Conservation (phyloP, 2,329 filamentous ascomycete genomes). For the Ceratocystiopsis brevicomis region DNA sequence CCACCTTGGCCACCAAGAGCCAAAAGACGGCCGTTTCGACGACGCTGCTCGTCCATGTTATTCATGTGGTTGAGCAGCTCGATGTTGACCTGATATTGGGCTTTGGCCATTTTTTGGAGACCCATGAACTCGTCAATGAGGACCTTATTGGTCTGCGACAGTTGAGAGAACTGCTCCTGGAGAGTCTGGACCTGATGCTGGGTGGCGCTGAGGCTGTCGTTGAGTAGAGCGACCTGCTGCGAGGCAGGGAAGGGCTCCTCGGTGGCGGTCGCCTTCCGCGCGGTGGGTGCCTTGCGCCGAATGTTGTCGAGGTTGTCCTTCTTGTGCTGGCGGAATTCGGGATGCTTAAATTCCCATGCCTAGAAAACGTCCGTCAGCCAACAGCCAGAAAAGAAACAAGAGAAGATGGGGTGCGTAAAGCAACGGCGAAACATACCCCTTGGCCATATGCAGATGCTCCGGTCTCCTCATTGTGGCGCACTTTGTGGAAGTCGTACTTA, state of each 20-base stretch:
- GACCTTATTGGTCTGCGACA: constrained; percentile 43
- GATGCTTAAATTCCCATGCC: constrained; percentile 95
- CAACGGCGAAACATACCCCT: constrained; percentile 33
- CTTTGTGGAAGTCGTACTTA: constrained; percentile 98
- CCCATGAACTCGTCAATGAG: constrained; percentile 42
- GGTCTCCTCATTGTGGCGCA: constrained; percentile 75
- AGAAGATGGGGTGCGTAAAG: constrained; percentile 3
- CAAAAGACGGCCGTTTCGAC: constrained; percentile 22
- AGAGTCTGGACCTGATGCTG: constrained; percentile 82
- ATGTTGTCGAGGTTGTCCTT: constrained; percentile 96
- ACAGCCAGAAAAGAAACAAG: constrained; percentile 5
- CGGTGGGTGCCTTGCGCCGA: constrained; percentile 79
- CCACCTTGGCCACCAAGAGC: constrained; percentile 20
- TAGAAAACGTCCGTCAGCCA: constrained; percentile 17
- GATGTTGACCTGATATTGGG: constrained; percentile 36
- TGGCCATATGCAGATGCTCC: constrained; percentile 65
- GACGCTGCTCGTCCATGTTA: constrained; percentile 25
- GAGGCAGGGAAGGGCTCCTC: constrained; percentile 61
- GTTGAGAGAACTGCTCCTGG: constrained; percentile 67
- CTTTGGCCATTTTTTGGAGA: constrained; percentile 40
- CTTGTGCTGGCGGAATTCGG: constrained; percentile 86
- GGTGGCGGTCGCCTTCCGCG: constrained; percentile 44
- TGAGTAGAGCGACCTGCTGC: constrained; percentile 77
- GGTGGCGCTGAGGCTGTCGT: constrained; percentile 71
- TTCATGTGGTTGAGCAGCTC: constrained; percentile 38